Base-by-base conservation (phyloP, 1,284 basidiomycete species). In the Sphagnurus paluster region DNA sequence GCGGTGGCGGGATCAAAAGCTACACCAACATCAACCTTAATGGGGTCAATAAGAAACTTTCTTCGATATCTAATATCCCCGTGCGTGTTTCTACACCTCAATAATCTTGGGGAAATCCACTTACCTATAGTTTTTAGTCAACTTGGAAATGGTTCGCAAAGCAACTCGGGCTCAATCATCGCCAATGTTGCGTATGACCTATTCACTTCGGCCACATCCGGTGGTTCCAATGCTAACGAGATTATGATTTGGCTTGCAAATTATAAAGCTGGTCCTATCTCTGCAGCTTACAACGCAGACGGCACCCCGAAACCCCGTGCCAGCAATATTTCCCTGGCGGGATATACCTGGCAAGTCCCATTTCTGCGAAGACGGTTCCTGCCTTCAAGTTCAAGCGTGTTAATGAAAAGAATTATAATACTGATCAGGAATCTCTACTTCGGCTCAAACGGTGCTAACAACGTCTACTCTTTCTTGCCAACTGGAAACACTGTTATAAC, bases 181-280 rank as follows among this genome's bases (percentile, higher is more conserved):
- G 74, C 76, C 0, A 71, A 85, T 49, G 70, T 83, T 38, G 77
- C 81, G 8, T 86, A 74, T 52, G 83, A 86, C 52, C 53, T 84
- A 1, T 86, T 85, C 67, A 84, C 82, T 0, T 74, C 82, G 1
- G 62, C 61, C 47, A 67, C 68, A 1, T 36, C 77, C 25, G 73
- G 73, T 2, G 82, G 82, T n/a, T 63, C 69, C 14, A 71, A 73
- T 49, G 67, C 66, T 24, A 73, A 79, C 55, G 84, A 86, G 57
- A 74, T 84, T 52, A 86, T 86, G 83, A 64, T 86, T 49, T 85
- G 84, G 83, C 71, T 84, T 11, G 80, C 70, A 4, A 80, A 77
- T 58, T 71, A 64, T 66, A 76, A 77, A 51, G 73, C 82, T 7
- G 74, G 73, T 2, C 82, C 83, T 3, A 82, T 84, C 55, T 79